A percentile compares a stretch with the other conserved stretches of the same genome.
phyloP scores from a whole-genome alignment of 208 protist species.

The Phytomonas francai region DNA sequence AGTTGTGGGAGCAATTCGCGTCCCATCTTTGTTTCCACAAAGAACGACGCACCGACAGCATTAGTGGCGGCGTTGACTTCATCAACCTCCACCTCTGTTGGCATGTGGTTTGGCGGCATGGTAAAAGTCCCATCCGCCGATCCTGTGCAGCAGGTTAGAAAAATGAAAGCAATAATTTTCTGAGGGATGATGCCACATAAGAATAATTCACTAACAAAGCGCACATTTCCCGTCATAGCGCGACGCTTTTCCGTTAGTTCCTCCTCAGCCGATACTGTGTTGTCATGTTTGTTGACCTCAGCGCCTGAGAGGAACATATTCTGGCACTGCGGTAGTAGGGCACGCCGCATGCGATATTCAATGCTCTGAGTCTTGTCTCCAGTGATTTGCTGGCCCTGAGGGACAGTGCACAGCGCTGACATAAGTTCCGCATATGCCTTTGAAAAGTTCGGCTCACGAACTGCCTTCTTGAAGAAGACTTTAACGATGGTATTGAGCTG shows the following conservation, averaged over 20 bases:
- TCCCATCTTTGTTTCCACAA: constrained; percentile 30
- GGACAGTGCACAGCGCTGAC: constrained; percentile 47
- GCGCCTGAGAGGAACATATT: constrained; percentile 36
- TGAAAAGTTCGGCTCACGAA: constrained; percentile 68
- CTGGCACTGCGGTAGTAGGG: constrained; percentile 62
- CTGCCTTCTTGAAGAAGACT: constrained; percentile 76
- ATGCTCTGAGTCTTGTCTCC: constrained; percentile 51
- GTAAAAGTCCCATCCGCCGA: constrained; percentile 29
- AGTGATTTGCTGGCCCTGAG: constrained; percentile 43
- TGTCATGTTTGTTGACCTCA: neutral
- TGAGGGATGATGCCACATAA: constrained; percentile 49
- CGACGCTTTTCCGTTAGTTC: constrained; percentile 48
- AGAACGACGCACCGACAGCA: constrained; percentile 37
- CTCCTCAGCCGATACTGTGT: constrained; percentile 14
- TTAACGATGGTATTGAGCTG: constrained; percentile 63
- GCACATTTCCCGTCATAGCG: constrained; percentile 60
- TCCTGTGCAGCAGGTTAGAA: constrained; percentile 21
- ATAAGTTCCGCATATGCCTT: constrained; percentile 70
- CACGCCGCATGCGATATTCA: constrained; percentile 61
- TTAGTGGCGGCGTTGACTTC: constrained; percentile 49
- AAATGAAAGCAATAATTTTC: constrained; percentile 43
- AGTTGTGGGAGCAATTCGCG: constrained; percentile 29
- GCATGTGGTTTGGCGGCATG: constrained; percentile 49
- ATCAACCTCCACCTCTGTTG: constrained; percentile 62
- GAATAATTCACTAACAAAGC: constrained; percentile 74